Percentiles rank a stretch among this genome's conserved stretches.
phyloP scores from a whole-genome alignment of 1,284 basidiomycete species.

The Rhodotorula glutinis region DNA sequence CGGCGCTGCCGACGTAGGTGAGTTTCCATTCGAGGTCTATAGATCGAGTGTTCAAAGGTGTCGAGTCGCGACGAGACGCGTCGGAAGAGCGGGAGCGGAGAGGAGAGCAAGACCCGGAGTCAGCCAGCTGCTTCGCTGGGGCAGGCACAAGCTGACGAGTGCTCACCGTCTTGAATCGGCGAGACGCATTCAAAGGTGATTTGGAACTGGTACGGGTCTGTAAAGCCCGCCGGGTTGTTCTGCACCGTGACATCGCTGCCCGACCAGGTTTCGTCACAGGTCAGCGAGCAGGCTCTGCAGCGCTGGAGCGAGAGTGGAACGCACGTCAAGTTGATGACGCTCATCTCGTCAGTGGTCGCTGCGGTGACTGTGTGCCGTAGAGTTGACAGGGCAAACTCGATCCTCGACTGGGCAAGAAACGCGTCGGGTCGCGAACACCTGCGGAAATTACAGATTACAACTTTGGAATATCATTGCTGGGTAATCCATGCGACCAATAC shows the following conservation, averaged over 20 bases:
- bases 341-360: constrained; percentile 23
- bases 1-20: constrained; percentile 94
- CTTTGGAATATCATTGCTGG: too few relatives aligned
- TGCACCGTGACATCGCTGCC: constrained; percentile 55
- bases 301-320: too few relatives aligned
- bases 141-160: neutral
- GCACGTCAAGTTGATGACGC: constrained; percentile 41
- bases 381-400: too few relatives aligned
- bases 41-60: neutral
- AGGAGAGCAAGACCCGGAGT: neutral
- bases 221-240: constrained; percentile 88
- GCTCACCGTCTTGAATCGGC: constrained; percentile 75
- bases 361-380: too few relatives aligned
- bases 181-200: constrained; percentile 98
- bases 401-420: too few relatives aligned
- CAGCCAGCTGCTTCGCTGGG: neutral
- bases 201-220: constrained; percentile 86
- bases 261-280: neutral
- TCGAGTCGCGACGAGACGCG: neutral
- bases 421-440: constrained; percentile 5
- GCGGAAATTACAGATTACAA: too few relatives aligned
- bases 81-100: neutral
- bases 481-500: neutral
- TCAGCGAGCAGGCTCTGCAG: too few relatives aligned
- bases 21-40: constrained; percentile 95